These are phyloP conservation scores for Saccharomycopsis fodiens DNA, from an alignment of 805 yeast genomes.

Conservation along the genomic window DNA sequence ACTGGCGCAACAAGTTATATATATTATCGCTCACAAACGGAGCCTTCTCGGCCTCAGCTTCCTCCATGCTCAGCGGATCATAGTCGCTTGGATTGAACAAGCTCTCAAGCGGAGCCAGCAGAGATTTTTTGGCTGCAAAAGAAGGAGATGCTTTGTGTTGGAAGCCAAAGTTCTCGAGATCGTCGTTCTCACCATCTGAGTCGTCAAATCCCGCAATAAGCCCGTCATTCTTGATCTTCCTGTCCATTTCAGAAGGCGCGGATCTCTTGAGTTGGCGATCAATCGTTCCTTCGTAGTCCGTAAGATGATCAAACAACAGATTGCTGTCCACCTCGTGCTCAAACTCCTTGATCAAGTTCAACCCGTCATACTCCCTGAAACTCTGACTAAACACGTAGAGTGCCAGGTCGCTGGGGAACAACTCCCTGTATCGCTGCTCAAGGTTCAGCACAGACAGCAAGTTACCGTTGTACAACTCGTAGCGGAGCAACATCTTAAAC, in stretches of 20 bases:
- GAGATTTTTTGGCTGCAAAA: not conserved
- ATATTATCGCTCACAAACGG: slow-evolving; percentile 34
- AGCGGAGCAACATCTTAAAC: slow-evolving; percentile 52
- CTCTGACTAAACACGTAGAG: slow-evolving; percentile 15
- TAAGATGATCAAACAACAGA: slow-evolving; percentile 3
- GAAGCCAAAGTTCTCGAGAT: slow-evolving; percentile 11
- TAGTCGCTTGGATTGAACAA: not conserved
- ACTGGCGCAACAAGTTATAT: slow-evolving; percentile 43
- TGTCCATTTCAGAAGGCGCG: not conserved
- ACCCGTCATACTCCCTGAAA: slow-evolving; percentile 16
- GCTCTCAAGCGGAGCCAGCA: not conserved
- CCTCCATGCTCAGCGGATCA: not conserved
- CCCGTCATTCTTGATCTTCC: slow-evolving; percentile 7
- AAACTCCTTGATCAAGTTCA: slow-evolving; percentile 24
- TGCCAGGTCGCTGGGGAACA: slow-evolving; percentile 52
- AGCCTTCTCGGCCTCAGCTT: not conserved
- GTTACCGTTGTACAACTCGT: slow-evolving; percentile 67
- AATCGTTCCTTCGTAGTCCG: slow-evolving; percentile 8
- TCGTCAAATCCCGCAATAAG: slow-evolving; percentile 8
- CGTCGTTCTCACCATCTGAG: slow-evolving; percentile 8
- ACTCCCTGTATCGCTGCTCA: slow-evolving; percentile 55
- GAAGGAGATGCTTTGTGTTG: no score
- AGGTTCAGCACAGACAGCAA: slow-evolving; percentile 57
- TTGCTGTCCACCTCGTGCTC: slow-evolving; percentile 14
- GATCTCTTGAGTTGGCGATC: slow-evolving; percentile 1